Evolutionary conservation across 1,284 basidiomycete genomes (phyloP).

Genomic region (Pseudozyma sp.): DNA sequence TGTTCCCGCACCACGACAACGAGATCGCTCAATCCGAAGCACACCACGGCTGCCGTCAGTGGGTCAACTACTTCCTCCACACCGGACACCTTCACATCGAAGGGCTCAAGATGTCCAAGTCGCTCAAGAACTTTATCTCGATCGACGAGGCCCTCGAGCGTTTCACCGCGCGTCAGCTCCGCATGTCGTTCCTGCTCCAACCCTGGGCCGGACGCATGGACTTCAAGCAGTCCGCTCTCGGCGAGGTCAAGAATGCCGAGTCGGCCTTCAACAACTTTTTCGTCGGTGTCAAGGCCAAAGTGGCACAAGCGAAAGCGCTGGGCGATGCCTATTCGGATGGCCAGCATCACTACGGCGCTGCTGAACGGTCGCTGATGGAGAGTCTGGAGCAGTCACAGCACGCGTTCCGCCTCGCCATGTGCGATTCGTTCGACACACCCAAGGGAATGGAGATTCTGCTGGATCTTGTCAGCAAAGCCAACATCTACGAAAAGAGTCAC

Average conservation of each 20-base stretch:
- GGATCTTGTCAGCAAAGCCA: constrained; percentile 86
- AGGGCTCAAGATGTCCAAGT: constrained; percentile 99
- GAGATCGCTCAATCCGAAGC: constrained; percentile 95
- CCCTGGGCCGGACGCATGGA: constrained; percentile 93
- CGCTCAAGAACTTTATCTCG: constrained; percentile 98
- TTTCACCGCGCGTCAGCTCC: constrained; percentile 87
- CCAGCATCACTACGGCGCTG: constrained; percentile 69
- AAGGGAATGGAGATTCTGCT: constrained; percentile 81
- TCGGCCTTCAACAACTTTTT: constrained; percentile 95
- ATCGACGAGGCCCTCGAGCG: constrained; percentile 93
- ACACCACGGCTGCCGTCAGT: constrained; percentile 89
- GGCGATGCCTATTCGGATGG: constrained; percentile 71
- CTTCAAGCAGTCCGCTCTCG: constrained; percentile 86
- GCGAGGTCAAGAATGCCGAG: constrained; percentile 89
- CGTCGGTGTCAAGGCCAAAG: constrained; percentile 82
- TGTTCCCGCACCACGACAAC: constrained; percentile 99
- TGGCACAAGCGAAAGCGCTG: constrained; percentile 68
- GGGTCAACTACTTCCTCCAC: constrained; percentile 99
- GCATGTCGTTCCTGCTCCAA: constrained; percentile 92
- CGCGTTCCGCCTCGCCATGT: constrained; percentile 87
- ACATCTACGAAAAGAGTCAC: constrained; percentile 79
- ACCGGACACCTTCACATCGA: constrained; percentile 99
- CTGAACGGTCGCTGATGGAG: constrained; percentile 53
- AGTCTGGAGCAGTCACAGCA: constrained; percentile 82
- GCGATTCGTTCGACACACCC: constrained; percentile 97